Evolutionary conservation across 805 yeast genomes (phyloP).

Genomic region (Candida easanensis): DNA sequence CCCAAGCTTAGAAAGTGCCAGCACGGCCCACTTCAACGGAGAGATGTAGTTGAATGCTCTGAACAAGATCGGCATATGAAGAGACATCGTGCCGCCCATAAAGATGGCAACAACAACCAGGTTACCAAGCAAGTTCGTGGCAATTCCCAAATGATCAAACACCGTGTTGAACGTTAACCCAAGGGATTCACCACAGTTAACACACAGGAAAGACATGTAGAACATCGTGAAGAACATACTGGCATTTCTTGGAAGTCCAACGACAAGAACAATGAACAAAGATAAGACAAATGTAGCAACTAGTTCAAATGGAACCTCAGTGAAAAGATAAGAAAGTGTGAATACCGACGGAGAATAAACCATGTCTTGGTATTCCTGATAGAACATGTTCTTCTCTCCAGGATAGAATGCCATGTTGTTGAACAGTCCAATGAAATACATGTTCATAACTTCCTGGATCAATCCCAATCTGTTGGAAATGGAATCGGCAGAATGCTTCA

Average conservation of each 20-base stretch:
- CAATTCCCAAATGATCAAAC: constrained; percentile 74
- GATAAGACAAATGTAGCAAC: constrained; percentile 57
- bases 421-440: constrained; percentile 78
- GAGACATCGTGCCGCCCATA: constrained; percentile 83
- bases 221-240: constrained; percentile 65
- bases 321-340: constrained; percentile 51
- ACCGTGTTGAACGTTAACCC: constrained; percentile 78
- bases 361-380: constrained; percentile 73
- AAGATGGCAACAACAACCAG: constrained; percentile 67
- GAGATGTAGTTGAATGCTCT: constrained; percentile 69
- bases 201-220: constrained; percentile 49
- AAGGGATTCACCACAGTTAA: constrained; percentile 78
- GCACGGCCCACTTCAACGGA: constrained; percentile 72
- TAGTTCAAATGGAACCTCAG: constrained; percentile 70
- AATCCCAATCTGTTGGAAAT: constrained; percentile 70
- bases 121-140: constrained; percentile 70
- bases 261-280: constrained; percentile 60
- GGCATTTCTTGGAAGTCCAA: constrained; percentile 70
- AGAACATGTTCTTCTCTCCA: constrained; percentile 66
- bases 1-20: constrained; percentile 56
- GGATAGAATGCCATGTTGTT: constrained; percentile 79
- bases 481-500: constrained; percentile 45
- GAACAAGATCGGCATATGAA: constrained; percentile 66
- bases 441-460: constrained; percentile 66
- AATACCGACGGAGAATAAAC: constrained; percentile 67